These are phyloP conservation scores for Neonectria punicea DNA, from an alignment of 2,329 filamentous ascomycete species.

Conservation along the genomic window DNA sequence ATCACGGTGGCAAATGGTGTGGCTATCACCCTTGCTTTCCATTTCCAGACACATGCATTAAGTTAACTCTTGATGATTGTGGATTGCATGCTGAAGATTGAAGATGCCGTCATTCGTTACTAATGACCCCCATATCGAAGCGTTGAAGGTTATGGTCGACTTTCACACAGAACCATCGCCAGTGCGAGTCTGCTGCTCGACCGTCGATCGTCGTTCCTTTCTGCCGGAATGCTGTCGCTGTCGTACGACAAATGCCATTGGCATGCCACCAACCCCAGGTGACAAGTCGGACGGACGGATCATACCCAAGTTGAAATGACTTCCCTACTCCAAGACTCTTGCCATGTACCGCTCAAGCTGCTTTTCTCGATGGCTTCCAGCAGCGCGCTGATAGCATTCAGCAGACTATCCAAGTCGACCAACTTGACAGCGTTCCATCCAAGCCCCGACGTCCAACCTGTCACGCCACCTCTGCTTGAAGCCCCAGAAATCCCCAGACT, in stretches of 20 bases:
- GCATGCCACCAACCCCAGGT: neutral
- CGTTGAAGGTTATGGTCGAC: neutral
- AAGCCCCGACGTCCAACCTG: neutral
- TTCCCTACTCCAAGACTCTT: neutral
- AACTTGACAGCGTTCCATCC: neutral
- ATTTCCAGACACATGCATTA: neutral
- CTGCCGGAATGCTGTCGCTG: neutral
- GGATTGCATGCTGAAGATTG: neutral
- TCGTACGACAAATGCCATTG: conserved; percentile 15
- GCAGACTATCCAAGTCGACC: neutral
- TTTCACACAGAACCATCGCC: neutral
- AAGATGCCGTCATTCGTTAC: neutral
- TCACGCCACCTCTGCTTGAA: conserved; percentile 28
- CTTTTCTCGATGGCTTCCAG: neutral
- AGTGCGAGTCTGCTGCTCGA: neutral
- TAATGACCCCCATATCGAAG: neutral
- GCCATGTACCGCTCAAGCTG: no score
- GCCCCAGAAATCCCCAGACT: conserved; percentile 22
- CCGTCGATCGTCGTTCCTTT: neutral
- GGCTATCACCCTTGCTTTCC: neutral
- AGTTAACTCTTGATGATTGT: neutral
- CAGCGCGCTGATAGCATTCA: neutral
- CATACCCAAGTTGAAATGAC: neutral
- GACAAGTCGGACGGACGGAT: neutral
- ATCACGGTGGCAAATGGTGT: neutral